These are phyloP conservation scores for Aureobasidium leucospermi DNA, from an alignment of 2,329 filamentous ascomycete species.

Conservation along the genomic window DNA sequence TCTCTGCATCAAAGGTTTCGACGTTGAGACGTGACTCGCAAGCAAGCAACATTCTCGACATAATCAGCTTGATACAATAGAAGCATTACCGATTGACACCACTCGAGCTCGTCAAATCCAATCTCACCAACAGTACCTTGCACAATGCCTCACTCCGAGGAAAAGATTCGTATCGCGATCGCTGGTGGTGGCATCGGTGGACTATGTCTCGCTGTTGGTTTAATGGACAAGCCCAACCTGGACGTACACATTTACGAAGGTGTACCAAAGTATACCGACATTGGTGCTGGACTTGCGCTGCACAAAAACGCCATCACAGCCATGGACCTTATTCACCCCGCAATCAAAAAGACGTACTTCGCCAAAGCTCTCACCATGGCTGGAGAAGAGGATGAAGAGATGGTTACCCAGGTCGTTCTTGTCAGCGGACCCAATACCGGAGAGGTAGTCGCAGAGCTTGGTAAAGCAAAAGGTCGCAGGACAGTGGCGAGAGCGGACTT, in stretches of 20 bases:
- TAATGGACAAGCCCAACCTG: conserved; percentile 35
- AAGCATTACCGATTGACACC: not conserved
- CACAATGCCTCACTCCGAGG: conserved; percentile 14
- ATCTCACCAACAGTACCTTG: not conserved
- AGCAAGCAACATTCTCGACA: not conserved
- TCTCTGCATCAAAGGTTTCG: not conserved
- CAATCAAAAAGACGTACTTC: conserved; percentile 40
- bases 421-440: conserved; percentile 30
- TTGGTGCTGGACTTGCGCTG: conserved; percentile 43
- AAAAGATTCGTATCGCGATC: conserved; percentile 38
- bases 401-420: conserved; percentile 28
- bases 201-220: conserved; percentile 41
- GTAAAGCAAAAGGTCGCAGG: conserved; percentile 28
- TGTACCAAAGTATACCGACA: conserved; percentile 39
- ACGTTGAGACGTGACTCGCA: not conserved
- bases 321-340: conserved; percentile 31
- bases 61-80: not conserved
- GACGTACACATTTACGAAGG: conserved; percentile 46
- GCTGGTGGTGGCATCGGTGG: conserved; percentile 47
- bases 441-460: conserved; percentile 34
- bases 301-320: conserved; percentile 49
- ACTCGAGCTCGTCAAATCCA: not conserved
- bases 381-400: conserved; percentile 28
- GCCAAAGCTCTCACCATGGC: conserved; percentile 41
- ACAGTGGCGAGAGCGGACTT: conserved; percentile 42